A percentile compares a stretch with the other conserved stretches of the same genome.
Evolutionary conservation across 805 yeast genomes (phyloP).

Genomic region (Nakazawaea molendinolei): DNA sequence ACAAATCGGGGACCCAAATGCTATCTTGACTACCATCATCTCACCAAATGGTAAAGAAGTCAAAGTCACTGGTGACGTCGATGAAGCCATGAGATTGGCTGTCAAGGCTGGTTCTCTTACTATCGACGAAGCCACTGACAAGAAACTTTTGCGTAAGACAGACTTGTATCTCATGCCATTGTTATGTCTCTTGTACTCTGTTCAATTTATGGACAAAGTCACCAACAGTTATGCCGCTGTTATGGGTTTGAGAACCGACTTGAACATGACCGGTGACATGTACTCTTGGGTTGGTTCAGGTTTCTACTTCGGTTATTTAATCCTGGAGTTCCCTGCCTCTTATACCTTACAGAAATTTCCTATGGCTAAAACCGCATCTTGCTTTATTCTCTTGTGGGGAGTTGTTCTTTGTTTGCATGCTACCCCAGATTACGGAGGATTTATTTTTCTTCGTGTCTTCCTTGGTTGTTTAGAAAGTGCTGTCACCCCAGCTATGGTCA

Average conservation of each 20-base stretch:
- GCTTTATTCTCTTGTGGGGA: slow-evolving; percentile 30
- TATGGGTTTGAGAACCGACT: slow-evolving; percentile 30
- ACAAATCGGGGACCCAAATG: slow-evolving; percentile 14
- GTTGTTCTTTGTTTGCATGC: slow-evolving; percentile 24
- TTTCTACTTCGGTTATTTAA: slow-evolving; percentile 29
- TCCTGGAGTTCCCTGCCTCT: slow-evolving; percentile 30
- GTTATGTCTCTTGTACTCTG: slow-evolving; percentile 39
- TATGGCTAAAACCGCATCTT: slow-evolving; percentile 28
- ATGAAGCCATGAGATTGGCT: slow-evolving; percentile 39
- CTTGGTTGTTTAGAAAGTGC: slow-evolving; percentile 45
- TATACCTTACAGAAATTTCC: slow-evolving; percentile 30
- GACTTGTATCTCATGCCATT: slow-evolving; percentile 45
- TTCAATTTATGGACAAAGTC: slow-evolving; percentile 54
- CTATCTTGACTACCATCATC: slow-evolving; percentile 14
- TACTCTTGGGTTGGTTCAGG: slow-evolving; percentile 29
- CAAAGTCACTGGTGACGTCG: slow-evolving; percentile 30
- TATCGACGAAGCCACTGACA: slow-evolving; percentile 17
- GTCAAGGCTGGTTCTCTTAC: slow-evolving; percentile 24
- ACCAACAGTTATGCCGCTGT: slow-evolving; percentile 33
- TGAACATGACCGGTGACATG: slow-evolving; percentile 28
- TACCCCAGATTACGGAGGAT: slow-evolving; percentile 33
- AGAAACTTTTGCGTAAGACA: slow-evolving; percentile 32
- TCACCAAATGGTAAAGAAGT: slow-evolving; percentile 14
- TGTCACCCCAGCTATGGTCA: slow-evolving; percentile 48
- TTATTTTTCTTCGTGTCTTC: slow-evolving; percentile 36